Evolutionary conservation across 768 basidiomycete genomes (phyloP).

Genomic region (Pleurotus djamor): DNA sequence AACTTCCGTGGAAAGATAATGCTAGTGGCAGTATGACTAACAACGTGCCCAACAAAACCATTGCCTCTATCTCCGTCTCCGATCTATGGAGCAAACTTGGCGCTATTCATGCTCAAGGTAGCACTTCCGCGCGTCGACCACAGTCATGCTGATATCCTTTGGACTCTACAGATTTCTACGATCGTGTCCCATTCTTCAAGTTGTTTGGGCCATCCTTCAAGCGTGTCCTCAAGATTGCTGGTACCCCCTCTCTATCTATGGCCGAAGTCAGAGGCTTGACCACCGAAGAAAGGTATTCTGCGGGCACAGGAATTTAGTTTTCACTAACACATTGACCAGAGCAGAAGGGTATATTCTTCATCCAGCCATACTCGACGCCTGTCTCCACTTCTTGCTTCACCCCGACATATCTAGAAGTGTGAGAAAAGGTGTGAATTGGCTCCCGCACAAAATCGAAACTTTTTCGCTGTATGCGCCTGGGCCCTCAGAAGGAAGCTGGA

Average conservation of each 20-base stretch:
- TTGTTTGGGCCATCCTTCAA: conserved; percentile 28
- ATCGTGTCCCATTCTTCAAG: conserved; percentile 22
- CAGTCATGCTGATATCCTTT: too few species aligned
- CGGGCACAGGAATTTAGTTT: neutral
- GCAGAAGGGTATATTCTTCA: conserved; percentile 19
- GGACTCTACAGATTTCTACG: conserved; percentile 25
- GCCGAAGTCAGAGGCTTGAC: conserved; percentile 20
- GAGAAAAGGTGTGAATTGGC: neutral
- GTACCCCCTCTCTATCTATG: conserved; percentile 19
- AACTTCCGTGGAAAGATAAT: too few species aligned
- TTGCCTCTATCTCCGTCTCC: too few species aligned
- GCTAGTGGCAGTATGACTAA: too few species aligned
- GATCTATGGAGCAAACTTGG: too few species aligned
- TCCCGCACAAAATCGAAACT: neutral
- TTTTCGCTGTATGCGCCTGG: neutral
- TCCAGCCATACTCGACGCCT: conserved; percentile 19
- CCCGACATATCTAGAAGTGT: neutral
- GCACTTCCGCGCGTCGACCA: too few species aligned
- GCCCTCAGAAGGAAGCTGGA: neutral
- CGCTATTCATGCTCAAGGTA: too few species aligned
- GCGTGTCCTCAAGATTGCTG: conserved; percentile 19
- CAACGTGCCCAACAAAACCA: too few species aligned
- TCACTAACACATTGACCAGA: conserved; percentile 1
- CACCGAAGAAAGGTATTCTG: conserved; percentile 4
- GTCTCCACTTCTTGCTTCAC: neutral